Evolutionary conservation across 768 basidiomycete species (phyloP).

Genomic region (Pleurotus giganteus): DNA sequence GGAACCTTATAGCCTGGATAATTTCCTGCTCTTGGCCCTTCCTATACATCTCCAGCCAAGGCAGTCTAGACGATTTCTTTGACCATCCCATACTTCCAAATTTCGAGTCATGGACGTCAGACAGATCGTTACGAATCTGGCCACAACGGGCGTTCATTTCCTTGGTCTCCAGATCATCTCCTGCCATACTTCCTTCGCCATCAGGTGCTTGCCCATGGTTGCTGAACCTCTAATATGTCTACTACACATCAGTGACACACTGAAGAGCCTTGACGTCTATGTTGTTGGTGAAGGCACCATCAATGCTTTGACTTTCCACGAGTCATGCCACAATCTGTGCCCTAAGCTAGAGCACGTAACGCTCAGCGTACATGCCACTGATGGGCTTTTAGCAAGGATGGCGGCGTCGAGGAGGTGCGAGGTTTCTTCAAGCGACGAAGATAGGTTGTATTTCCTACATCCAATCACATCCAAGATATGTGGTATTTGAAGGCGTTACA

Average conservation of each 20-base stretch:
- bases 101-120: constrained; percentile 4
- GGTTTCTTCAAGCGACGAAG: not conserved
- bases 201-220: constrained; percentile 6
- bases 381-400: constrained; percentile 3
- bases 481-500: not conserved
- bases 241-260: constrained; percentile 5
- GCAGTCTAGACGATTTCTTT: constrained; percentile 2
- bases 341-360: constrained; percentile 1
- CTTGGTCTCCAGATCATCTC: constrained; percentile 5
- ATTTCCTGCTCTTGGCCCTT: not conserved
- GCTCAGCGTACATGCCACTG: not conserved
- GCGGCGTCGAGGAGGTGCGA: not conserved
- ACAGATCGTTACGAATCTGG: not conserved
- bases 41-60: constrained; percentile 7
- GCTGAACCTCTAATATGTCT: constrained; percentile 4
- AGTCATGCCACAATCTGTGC: constrained; percentile 2
- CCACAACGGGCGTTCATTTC: constrained; percentile 6
- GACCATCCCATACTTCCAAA: constrained; percentile 5
- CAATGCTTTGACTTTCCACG: constrained; percentile 3
- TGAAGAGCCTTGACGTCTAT: constrained; percentile 2
- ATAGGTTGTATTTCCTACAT: constrained; percentile 5
- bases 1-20: not conserved
- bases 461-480: not conserved
- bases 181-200: constrained; percentile 3
- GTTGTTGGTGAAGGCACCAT: constrained; percentile 4